Conservation (phyloP, 768 basidiomycete species). For the Boletus huronensis region DNA sequence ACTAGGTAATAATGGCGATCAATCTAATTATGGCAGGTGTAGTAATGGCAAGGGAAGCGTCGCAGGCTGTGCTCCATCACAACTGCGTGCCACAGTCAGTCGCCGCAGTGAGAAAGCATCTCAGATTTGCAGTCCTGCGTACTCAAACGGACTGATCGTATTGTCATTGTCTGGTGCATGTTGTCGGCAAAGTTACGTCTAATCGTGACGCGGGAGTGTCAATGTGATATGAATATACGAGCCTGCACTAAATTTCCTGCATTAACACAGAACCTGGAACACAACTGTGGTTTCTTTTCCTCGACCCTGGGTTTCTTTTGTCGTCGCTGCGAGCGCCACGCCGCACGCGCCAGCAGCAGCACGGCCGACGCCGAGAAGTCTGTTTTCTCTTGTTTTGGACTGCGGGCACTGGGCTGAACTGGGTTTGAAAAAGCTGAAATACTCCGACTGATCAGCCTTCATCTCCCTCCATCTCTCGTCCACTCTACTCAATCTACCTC, state of each 20-base stretch:
- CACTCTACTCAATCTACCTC: slow-evolving; percentile 21
- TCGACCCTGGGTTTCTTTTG: background rate
- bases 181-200: background rate
- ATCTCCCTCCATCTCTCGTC: slow-evolving; percentile 19
- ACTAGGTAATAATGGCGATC: background rate
- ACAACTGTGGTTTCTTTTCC: background rate
- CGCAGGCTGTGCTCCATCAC: slow-evolving; percentile 1
- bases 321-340: background rate
- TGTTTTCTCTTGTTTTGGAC: slow-evolving; percentile 23
- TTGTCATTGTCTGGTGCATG: background rate
- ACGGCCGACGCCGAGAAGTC: background rate
- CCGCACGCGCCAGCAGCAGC: background rate
- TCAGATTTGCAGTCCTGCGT: background rate
- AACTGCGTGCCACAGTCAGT: background rate
- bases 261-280: background rate
- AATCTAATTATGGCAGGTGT: slow-evolving; percentile 13
- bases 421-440: slow-evolving; percentile 24
- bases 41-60: background rate
- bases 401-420: slow-evolving; percentile 10
- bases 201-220: background rate
- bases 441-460: slow-evolving; percentile 25
- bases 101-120: background rate
- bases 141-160: background rate
- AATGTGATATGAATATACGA: background rate
- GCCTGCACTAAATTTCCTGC: background rate